Base-by-base conservation (phyloP, 768 basidiomycete species). In the Pisolithus orientalis region DNA sequence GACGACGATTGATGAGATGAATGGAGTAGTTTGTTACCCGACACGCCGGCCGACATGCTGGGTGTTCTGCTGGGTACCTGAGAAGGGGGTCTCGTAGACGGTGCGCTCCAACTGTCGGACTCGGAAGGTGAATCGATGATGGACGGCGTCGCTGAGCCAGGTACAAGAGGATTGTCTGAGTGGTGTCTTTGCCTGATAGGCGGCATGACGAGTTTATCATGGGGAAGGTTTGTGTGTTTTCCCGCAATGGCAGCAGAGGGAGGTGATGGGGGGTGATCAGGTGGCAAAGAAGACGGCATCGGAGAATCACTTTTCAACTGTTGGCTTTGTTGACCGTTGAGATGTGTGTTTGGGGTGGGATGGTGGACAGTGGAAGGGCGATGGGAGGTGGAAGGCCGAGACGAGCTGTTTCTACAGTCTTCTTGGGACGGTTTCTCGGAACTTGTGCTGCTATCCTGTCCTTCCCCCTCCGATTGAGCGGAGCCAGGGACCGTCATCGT, bases 31-130 rank as follows among this genome's bases (percentile, higher is more conserved):
- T 67, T 75, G 43, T 66, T 65, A 3, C 72, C 65, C 17, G 72
- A 64, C 9, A 73, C 65, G 43, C 77, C 76, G 16, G 72, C 57
- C 16, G 66, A 62, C 43, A 67, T 28, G 32, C 66, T 67, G 9
- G 59, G 70, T 4, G 74, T 73, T 50, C 77, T 69, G 53, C 76
- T 79, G 7, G 68, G 68, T 6, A 80, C 76, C 39, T 77, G 74
- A 48, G 80, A 85, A 4, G 82, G 76, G 0, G 83, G 77, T 39
- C 79, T 72, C 13, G 80, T 84, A 2, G 84, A 80, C 2, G 85
- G 83, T 16, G 75, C 72, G 56, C 82, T 85, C 62, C 72, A 79
- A 68, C 71, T 79, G 54, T 80, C 83, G 59, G 77, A 79, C 31
- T 84, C 84, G 24, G 78, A 80, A 1, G 82, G 81, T 8, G 80